phyloP scores from a whole-genome alignment of 2,329 filamentous ascomycete species.

The Botrytis fragariae region DNA sequence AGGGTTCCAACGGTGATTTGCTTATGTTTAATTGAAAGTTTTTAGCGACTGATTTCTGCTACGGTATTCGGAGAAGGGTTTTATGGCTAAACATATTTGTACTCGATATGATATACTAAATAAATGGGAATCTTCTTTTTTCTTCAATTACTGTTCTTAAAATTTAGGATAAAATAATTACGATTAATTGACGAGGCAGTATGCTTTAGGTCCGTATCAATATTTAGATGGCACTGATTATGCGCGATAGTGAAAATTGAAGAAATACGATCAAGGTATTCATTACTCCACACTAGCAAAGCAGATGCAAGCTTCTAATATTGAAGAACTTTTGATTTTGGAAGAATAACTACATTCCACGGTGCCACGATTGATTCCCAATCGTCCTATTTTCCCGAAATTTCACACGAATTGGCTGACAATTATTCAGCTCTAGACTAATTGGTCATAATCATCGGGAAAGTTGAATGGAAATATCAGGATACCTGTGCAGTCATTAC shows the following conservation, averaged over 20 bases:
- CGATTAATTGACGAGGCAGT: background rate
- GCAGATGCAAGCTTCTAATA: background rate
- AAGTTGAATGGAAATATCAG: too few species aligned
- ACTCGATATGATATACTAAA: conserved; percentile 11
- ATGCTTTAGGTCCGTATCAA: background rate
- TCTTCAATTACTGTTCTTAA: background rate
- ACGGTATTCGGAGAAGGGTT: background rate
- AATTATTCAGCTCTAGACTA: background rate
- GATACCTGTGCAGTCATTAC: background rate
- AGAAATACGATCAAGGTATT: background rate
- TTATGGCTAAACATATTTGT: conserved; percentile 1
- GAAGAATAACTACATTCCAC: background rate
- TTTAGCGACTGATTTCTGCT: conserved; percentile 1
- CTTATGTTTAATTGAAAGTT: conserved; percentile 40
- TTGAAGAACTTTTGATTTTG: background rate
- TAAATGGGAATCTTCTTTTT: background rate
- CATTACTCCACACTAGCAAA: background rate
- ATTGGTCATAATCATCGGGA: background rate
- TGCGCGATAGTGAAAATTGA: background rate
- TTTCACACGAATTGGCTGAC: background rate
- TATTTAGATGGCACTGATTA: background rate
- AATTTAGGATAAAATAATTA: background rate
- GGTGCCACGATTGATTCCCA: background rate
- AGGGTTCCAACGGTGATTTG: conserved; percentile 67
- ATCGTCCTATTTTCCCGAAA: background rate